These are phyloP conservation scores for Trichoderma atrobrunneum DNA, from an alignment of 2,329 filamentous ascomycete species.

Conservation along the genomic window DNA sequence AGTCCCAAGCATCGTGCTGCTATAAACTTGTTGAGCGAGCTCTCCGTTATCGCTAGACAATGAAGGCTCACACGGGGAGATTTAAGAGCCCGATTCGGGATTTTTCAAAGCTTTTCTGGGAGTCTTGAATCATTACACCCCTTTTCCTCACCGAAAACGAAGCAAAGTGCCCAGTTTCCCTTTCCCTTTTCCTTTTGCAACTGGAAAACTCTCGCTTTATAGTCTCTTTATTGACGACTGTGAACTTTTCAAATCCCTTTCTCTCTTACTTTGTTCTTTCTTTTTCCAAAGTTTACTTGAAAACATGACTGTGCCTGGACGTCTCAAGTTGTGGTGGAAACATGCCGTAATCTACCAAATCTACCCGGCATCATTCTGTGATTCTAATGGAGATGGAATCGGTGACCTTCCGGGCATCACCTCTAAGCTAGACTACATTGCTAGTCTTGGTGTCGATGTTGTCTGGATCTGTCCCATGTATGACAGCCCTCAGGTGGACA, in stretches of 20 bases:
- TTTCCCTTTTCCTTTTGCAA: background rate
- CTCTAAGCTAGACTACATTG: conserved; percentile 60
- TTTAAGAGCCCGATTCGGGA: background rate
- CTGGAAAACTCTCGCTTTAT: background rate
- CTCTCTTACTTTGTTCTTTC: background rate
- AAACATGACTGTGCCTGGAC: conserved; percentile 27
- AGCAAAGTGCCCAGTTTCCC: background rate
- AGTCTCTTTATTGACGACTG: background rate
- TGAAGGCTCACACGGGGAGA: background rate
- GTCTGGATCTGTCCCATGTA: conserved; percentile 68
- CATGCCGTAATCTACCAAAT: conserved; percentile 58
- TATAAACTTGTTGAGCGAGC: background rate
- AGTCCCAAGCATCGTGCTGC: background rate
- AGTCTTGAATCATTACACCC: background rate
- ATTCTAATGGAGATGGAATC: conserved; percentile 57
- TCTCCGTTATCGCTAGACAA: background rate
- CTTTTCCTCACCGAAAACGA: background rate
- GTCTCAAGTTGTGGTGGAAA: conserved; percentile 50
- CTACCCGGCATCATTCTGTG: conserved; percentile 57
- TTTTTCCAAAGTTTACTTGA: background rate
- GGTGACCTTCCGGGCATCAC: conserved; percentile 64
- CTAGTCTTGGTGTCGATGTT: conserved; percentile 59
- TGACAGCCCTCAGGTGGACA: conserved; percentile 62
- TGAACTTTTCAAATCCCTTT: background rate
- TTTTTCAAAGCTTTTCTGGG: background rate